phyloP scores from a whole-genome alignment of 169 alveolate genomes.

The Babesia gibsoni region DNA sequence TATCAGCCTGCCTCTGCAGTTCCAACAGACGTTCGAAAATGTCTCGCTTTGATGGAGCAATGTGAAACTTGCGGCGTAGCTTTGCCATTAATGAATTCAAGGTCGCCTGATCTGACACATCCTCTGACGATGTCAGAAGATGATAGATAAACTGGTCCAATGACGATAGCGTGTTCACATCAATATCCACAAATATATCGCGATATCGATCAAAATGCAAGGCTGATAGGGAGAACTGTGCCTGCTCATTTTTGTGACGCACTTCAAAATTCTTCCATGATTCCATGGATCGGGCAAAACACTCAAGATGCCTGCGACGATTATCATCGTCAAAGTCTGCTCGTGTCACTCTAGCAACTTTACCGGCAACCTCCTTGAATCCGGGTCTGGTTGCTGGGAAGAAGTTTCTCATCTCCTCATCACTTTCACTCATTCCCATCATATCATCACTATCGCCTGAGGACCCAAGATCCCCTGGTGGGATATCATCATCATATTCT shows the following conservation, averaged over 20 bases:
- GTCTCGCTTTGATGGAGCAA: slow-evolving; percentile 74
- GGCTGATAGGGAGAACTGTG: background rate
- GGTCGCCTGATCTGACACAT: slow-evolving; percentile 17
- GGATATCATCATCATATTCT: background rate
- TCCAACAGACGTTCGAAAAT: slow-evolving; percentile 42
- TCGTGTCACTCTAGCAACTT: slow-evolving; percentile 56
- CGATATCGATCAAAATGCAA: slow-evolving; percentile 39
- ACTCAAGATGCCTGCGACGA: slow-evolving; percentile 58
- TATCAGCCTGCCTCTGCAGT: slow-evolving; percentile 14
- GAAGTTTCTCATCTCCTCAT: slow-evolving; percentile 58
- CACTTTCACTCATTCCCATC: slow-evolving; percentile 28
- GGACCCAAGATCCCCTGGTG: background rate
- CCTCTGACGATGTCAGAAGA: slow-evolving; percentile 13
- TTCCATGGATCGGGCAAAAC: slow-evolving; percentile 61
- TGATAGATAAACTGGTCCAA: slow-evolving; percentile 47
- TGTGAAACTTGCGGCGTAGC: slow-evolving; percentile 64
- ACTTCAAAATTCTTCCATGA: slow-evolving; percentile 43
- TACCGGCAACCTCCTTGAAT: slow-evolving; percentile 57
- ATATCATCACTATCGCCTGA: background rate
- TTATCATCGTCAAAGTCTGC: slow-evolving; percentile 51
- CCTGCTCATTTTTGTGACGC: background rate
- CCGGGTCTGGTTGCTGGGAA: slow-evolving; percentile 59
- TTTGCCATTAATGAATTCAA: slow-evolving; percentile 30
- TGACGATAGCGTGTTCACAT: slow-evolving; percentile 11
- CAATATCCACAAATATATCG: slow-evolving; percentile 33